A percentile compares a stretch with the other conserved stretches of the same genome.
These are phyloP conservation scores for Garcia nutans DNA, from an alignment of 345 rosid genomes.

Conservation along the genomic window DNA sequence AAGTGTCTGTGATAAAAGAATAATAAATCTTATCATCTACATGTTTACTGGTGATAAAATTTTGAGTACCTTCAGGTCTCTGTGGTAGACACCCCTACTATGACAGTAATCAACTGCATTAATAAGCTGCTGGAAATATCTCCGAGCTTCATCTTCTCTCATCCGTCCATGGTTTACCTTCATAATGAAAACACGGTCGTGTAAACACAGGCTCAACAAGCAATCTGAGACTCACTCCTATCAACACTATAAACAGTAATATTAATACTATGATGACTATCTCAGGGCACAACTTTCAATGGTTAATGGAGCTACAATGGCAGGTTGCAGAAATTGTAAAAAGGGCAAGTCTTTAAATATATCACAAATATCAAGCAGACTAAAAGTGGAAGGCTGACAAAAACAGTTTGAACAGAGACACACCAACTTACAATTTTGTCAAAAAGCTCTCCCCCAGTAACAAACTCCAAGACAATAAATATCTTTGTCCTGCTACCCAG, in stretches of 20 bases:
- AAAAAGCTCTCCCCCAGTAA: slow-evolving; percentile 35
- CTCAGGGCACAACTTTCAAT: neutral
- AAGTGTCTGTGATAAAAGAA: neutral
- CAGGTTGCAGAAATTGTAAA: neutral
- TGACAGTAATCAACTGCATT: slow-evolving; percentile 96
- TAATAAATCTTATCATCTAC: neutral
- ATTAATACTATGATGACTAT: neutral
- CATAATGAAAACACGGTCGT: slow-evolving; percentile 16
- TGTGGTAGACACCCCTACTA: slow-evolving; percentile 95
- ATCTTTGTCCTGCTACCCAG: slow-evolving; percentile 37
- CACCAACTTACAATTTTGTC: slow-evolving; percentile 31
- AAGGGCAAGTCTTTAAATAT: neutral
- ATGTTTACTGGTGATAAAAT: slow-evolving; percentile 1
- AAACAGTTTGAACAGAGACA: neutral
- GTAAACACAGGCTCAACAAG: neutral
- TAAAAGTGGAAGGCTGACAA: neutral
- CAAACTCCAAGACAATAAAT: slow-evolving; percentile 35
- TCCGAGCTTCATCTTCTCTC: slow-evolving; percentile 85
- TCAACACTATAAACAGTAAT: neutral
- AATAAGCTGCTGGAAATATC: slow-evolving; percentile 95
- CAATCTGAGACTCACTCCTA: neutral
- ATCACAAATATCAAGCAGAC: neutral
- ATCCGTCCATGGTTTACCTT: slow-evolving; percentile 92
- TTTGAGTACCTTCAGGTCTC: slow-evolving; percentile 85
- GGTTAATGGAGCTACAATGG: neutral